These are phyloP conservation scores for Metarhizium sp. DNA, from an alignment of 2,329 filamentous ascomycete genomes.

Conservation along the genomic window DNA sequence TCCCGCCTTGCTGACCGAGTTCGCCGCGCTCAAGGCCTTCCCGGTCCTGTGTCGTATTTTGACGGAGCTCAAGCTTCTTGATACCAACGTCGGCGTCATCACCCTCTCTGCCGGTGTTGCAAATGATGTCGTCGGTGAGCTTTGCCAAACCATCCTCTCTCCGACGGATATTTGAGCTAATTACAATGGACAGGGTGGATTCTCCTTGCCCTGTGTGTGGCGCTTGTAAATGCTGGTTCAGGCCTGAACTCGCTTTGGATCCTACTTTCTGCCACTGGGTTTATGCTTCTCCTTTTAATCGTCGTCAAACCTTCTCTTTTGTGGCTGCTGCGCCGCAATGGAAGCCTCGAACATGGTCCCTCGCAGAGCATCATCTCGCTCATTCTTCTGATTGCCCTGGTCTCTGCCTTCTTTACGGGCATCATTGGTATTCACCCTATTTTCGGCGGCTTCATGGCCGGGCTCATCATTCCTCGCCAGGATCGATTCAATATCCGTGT, in stretches of 20 bases:
- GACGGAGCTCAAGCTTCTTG: constrained; percentile 78
- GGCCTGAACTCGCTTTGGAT: constrained; percentile 82
- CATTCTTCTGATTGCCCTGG: constrained; percentile 69
- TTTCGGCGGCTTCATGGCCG: constrained; percentile 85
- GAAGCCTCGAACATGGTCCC: constrained; percentile 78
- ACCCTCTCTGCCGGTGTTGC: constrained; percentile 84
- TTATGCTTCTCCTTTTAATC: constrained; percentile 65
- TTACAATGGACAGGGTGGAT: constrained; percentile 51
- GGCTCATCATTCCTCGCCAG: constrained; percentile 82
- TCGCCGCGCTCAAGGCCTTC: constrained; percentile 44
- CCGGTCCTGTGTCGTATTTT: constrained; percentile 91
- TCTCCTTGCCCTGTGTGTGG: constrained; percentile 83
- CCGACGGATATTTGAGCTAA: background rate
- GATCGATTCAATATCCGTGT: constrained; percentile 84
- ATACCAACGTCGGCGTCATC: constrained; percentile 77
- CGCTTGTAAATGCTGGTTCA: constrained; percentile 77
- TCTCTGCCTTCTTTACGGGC: constrained; percentile 76
- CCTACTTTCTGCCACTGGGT: constrained; percentile 65
- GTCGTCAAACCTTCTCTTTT: constrained; percentile 65
- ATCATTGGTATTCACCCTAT: constrained; percentile 92
- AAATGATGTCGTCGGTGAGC: constrained; percentile 58
- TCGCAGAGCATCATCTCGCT: constrained; percentile 76
- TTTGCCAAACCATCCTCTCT: background rate
- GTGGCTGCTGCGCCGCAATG: constrained; percentile 62
- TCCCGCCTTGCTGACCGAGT: background rate